Evolutionary conservation across 768 basidiomycete species (phyloP).

Genomic region (Saitozyma sp.): DNA sequence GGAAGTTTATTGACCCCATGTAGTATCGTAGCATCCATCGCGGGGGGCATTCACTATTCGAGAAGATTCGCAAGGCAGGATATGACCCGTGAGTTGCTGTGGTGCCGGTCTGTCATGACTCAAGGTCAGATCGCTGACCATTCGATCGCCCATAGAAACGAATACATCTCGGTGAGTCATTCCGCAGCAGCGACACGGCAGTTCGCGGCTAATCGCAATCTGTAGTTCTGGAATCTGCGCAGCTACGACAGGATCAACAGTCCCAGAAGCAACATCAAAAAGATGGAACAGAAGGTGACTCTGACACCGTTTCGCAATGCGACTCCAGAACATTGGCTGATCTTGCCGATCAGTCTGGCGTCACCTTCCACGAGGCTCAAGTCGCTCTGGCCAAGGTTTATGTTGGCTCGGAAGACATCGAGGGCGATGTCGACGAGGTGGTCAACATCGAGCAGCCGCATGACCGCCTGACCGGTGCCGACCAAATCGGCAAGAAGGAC

Average conservation of each 20-base stretch:
- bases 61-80: slow-evolving; percentile 72
- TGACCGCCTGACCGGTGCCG: slow-evolving; percentile 56
- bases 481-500: slow-evolving; percentile 60
- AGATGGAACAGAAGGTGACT: slow-evolving; percentile 63
- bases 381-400: slow-evolving; percentile 64
- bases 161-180: slow-evolving; percentile 34
- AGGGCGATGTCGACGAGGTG: slow-evolving; percentile 60
- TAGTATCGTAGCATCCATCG: slow-evolving; percentile 76
- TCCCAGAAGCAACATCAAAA: slow-evolving; percentile 60
- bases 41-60: slow-evolving; percentile 82
- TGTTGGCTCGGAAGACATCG: slow-evolving; percentile 44
- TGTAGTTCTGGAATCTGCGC: slow-evolving; percentile 80
- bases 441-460: slow-evolving; percentile 62
- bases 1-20: not conserved
- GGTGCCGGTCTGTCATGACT: not conserved
- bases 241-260: slow-evolving; percentile 83
- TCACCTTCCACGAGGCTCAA: slow-evolving; percentile 81
- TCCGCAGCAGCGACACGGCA: slow-evolving; percentile 59
- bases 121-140: slow-evolving; percentile 7
- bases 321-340: slow-evolving; percentile 1
- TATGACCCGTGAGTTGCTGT: slow-evolving; percentile 57
- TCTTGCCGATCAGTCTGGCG: slow-evolving; percentile 59
- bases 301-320: not conserved
- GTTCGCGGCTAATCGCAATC: slow-evolving; percentile 9
- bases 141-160: slow-evolving; percentile 20